Base-by-base conservation (phyloP, 345 rosid species). In the Eucalyptus regnans region DNA sequence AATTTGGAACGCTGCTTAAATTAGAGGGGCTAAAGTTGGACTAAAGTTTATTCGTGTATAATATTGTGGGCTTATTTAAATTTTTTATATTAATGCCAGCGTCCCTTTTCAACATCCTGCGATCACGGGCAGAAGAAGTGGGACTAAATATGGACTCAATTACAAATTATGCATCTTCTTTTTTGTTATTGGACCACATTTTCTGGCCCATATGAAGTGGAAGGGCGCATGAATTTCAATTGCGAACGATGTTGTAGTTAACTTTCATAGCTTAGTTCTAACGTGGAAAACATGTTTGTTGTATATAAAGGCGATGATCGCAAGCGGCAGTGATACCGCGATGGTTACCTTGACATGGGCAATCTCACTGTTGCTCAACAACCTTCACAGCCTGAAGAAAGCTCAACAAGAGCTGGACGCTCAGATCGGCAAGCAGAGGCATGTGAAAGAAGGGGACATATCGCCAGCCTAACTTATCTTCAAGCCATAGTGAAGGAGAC, bases 401-500 rank as follows among this genome's bases (percentile, higher is more conserved):
- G 90, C 83, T 14, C 81, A 87, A 88, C 41, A 87, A 84, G 92
- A 90, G 49, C 51, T 90, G 1, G 89, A 81, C 15, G 16, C 15
- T 3, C 46, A 18, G 14, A 80, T 91, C 12, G 92, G 91, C 10
- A 83, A 37, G 31, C 64, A 76, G 23, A 14, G 89, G 43, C 44
- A 13, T 16, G 89, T 94, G 23, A 51, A 49, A 10, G 91, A 89
- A 44, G 86, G 90, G 25, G 93, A 92, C 50, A 88, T 92, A 88
- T 92, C 18, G 87, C 56, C 14, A 89, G 91, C 80, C 87, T 94
- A 12, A 87, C 86, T 10, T 92, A 92, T 48, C 91, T 94, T n/a
- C 91, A 89, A 80, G 93, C 94, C 20, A 52, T 92, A 37, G 88
- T 92, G 6, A 93, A 92, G 87, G 95, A 93, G 89, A 87, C 93